Base-by-base conservation (phyloP, 2,329 filamentous ascomycete species). In the Elsinoe australis region DNA sequence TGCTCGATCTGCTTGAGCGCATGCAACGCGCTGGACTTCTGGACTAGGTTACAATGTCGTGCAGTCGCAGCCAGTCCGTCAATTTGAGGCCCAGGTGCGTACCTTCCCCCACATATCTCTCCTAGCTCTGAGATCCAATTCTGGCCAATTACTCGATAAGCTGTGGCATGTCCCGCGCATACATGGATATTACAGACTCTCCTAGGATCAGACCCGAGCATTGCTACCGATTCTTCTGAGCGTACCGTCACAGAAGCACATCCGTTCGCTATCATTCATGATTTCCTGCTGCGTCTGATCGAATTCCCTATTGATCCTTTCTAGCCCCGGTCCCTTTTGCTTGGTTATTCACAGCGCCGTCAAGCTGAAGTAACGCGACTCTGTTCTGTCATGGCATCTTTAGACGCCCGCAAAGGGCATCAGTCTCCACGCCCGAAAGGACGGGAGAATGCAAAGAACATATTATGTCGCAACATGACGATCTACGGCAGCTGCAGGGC, bases 401-500 rank as follows among this genome's bases (percentile, higher is more conserved):
- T 48, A 19, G 66, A 68, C 57, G 58, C 64, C 58, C 65, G 67
- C 54, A 61, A 66, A 49, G 63, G 60, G 49, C 61, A 68, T 35
- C 56, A 63, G 36, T 69, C 67, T 60, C 67, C 67, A 55, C 61
- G 67, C 51, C 66, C 66, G 28, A 68, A 68, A 59, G 66, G 65
- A 52, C 65, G 67, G 57, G 53, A 59, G 69, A 85, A 85, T 65
- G 72, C 79, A 46, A 94, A 90, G 69, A 88, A 94, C 64, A 94
- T 87, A 5, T 76, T 90, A 50, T 95, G 88, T 69, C 83, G 88
- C 61, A 95, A 95, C 68, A 83, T 95, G 53, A 78, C 88, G 53
- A 94, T 95, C 59, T 95, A 94, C 65, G 88, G 88, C 49, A 85
- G 90, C 67, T 95, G 88, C 66, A 83, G 87, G 55, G 94, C 88